Base-by-base conservation (phyloP, 139 green algal species). In the Chlamydomonas incerta region DNA sequence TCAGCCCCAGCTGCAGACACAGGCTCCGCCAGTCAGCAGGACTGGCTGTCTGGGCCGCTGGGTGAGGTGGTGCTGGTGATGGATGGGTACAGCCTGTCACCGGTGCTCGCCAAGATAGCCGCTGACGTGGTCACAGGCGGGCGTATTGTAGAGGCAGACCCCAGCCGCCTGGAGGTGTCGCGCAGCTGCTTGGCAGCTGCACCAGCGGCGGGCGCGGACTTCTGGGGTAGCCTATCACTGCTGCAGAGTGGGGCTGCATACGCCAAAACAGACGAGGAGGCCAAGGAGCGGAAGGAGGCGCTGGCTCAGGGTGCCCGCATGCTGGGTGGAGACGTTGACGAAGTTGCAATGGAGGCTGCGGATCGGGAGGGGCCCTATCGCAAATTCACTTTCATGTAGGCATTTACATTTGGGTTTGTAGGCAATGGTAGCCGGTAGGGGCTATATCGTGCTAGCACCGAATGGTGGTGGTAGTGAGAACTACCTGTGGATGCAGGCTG, bases 91-190 rank as follows among this genome's bases (percentile, higher is more conserved):
- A 37, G 62, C 68, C 80, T 86, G 13, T 83, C 73, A 2, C 83
- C 83, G 1, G 14, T 83, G n/a, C 65, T 88, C 17, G 83, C 65
- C 23, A 88, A 88, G 52, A 81, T 74, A 47, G 83, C 83, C 26
- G 83, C 67, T 6, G 83, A 88, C 66, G 23, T 88, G 47, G 11
- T 83, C 24, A 73, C 60, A 29, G 76, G 76, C 1, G 76, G 37
- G 41, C 26, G 41, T 46, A 33, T 33, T 35, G 28, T 26, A 62
- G 76, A 83, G 63, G 76, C 52, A 26, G 76, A 83, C 6, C 28
- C 37, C 41, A 62, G 62, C 29, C 37, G 62, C 15, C 11, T 83
- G 37, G 60, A n/a, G 1, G 10, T 83, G 62, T 28, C 24, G 28
- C 24, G 76, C 23, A 9, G 24, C 0, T 37, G 35, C 13, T 15